Evolutionary conservation across 768 basidiomycete genomes (phyloP), one percentile per base, ranked within the genome.

Genomic region (Collybiopsis luxurians): DNA sequence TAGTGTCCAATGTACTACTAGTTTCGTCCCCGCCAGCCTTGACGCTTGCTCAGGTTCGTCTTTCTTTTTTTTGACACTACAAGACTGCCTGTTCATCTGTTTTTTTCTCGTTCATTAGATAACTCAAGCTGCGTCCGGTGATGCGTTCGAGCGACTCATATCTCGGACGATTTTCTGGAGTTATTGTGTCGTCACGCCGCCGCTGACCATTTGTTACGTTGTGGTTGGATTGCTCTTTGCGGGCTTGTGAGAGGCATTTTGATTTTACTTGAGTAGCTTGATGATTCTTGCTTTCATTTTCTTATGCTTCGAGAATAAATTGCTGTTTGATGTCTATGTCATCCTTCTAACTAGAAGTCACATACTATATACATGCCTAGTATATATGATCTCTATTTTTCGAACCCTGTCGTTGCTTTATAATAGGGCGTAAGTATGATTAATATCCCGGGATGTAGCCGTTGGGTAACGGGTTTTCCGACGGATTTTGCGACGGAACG

Each of bases 121-220:
- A 64, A 92, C 93, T 0, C 89, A 92, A 68, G 87, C 90, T 0
- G 89, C 87, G 1, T 87, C 65, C 0, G 90, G 92, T 2, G 92
- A 92, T 64, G 86, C 91, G 0, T 98, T 98, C 66, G 96, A 98
- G 73, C 79, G 93, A 1, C 79, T 98, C 34, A 89, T 97, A 68
- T 88, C 86, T 58, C 82, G 91, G 53, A 98, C 95, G 0, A 92
- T 98, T 58, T 94, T 94, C 68, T 95, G 93, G 92, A 81, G 88
- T 2, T 98, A 96, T 66, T 94, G 91, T 62, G 73, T 93, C 31
- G 75, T 95, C 55, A 95, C 95, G 0, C 94, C 95, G 2, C 90
- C 91, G 2, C 78, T 88, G n/a, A 92, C 86, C 53, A 84, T 94
- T 54, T 64, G 76, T 17, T 88, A 86, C 64, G 90, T 95, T 48